phyloP scores from a whole-genome alignment of 352 stramenopile species.

The Phytophthora cactorum region DNA sequence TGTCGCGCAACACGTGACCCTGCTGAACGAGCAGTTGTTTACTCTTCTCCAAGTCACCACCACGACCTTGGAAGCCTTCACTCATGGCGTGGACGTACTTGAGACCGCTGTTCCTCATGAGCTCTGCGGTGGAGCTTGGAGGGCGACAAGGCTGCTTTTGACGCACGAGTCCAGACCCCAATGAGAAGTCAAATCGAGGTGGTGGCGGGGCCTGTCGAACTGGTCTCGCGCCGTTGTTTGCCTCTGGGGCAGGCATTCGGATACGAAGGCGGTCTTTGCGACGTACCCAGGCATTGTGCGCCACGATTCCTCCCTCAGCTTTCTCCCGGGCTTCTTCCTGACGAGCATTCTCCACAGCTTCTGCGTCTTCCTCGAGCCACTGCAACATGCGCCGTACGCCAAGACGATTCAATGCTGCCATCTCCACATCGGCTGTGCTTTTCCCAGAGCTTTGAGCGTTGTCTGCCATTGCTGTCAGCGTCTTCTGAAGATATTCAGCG shows the following conservation, averaged over 20 bases:
- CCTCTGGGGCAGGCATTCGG: slow-evolving; percentile 51
- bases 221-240: slow-evolving; percentile 8
- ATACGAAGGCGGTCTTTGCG: slow-evolving; percentile 82
- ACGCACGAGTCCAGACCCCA: slow-evolving; percentile 60
- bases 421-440: slow-evolving; percentile 51
- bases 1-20: slow-evolving; percentile 76
- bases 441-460: slow-evolving; percentile 21
- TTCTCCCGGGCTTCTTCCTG: slow-evolving; percentile 81
- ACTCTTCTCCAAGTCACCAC: slow-evolving; percentile 83
- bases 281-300: slow-evolving; percentile 81
- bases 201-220: slow-evolving; percentile 15
- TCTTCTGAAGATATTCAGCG: slow-evolving; percentile 74
- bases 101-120: slow-evolving; percentile 78
- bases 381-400: slow-evolving; percentile 78
- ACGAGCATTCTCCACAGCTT: slow-evolving; percentile 71
- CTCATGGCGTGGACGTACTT: slow-evolving; percentile 90
- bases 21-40: slow-evolving; percentile 78
- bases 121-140: slow-evolving; percentile 73
- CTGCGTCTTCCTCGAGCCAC: slow-evolving; percentile 76
- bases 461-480: slow-evolving; percentile 41
- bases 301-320: slow-evolving; percentile 67
- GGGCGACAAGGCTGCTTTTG: slow-evolving; percentile 54
- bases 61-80: slow-evolving; percentile 84
- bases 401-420: slow-evolving; percentile 62
- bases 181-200: slow-evolving; percentile 81